A percentile compares a stretch with the other conserved stretches of the same genome.
Evolutionary conservation across 2,329 filamentous ascomycete genomes (phyloP).

Genomic region (Curvularia spicifera): DNA sequence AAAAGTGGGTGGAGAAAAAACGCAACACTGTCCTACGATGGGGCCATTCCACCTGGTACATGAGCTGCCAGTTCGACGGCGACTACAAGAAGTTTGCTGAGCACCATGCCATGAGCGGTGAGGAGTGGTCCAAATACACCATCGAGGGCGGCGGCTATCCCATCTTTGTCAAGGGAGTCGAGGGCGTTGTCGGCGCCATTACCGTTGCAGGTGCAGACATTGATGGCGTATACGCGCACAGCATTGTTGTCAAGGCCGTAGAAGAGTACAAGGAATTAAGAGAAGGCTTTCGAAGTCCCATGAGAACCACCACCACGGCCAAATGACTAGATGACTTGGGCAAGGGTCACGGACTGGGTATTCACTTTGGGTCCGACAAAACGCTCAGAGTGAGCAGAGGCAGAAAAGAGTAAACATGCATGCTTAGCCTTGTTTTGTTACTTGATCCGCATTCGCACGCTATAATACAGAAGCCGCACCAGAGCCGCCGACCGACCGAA

Average conservation of each 20-base stretch:
- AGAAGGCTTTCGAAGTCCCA: conserved; percentile 44
- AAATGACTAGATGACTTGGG: conserved; percentile 40
- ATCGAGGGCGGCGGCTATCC: conserved; percentile 81
- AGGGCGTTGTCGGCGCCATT: conserved; percentile 76
- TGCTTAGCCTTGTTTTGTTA: background rate
- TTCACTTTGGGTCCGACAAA: conserved; percentile 8
- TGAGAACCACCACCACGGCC: conserved; percentile 42
- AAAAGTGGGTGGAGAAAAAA: conserved; percentile 69
- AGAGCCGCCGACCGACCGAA: conserved; percentile 29
- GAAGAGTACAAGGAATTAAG: conserved; percentile 57
- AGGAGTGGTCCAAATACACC: conserved; percentile 67
- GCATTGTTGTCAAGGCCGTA: conserved; percentile 73
- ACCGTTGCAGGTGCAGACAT: conserved; percentile 70
- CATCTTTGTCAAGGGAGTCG: conserved; percentile 72
- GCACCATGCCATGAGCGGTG: conserved; percentile 66
- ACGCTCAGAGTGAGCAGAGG: conserved; percentile 2
- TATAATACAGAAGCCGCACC: conserved; percentile 28
- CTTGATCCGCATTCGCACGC: conserved; percentile 7
- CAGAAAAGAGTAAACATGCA: background rate
- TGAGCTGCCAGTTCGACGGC: conserved; percentile 72
- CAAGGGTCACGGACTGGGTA: conserved; percentile 21
- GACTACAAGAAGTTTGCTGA: conserved; percentile 69
- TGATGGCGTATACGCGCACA: conserved; percentile 79
- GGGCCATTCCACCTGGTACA: conserved; percentile 72
- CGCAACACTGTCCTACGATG: conserved; percentile 73